Base-by-base conservation (phyloP, 1,139 yeast species). In the Yamadazyma mexicana region DNA sequence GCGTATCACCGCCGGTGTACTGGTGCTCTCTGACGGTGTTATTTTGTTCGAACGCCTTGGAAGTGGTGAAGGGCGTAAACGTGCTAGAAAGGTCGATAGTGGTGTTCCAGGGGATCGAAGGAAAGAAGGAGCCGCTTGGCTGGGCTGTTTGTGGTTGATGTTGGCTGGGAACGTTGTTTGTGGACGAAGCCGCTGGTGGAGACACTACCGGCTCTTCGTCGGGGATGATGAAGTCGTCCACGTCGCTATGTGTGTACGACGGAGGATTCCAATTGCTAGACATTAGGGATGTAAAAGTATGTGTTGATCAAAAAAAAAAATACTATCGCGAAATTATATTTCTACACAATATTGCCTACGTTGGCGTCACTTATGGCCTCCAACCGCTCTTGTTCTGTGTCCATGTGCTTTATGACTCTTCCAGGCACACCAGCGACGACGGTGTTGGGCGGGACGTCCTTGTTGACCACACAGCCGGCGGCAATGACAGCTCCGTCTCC, bases 1-100 rank as follows among this genome's bases (percentile, higher is more conserved):
- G 64, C 1, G 96, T 87, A 55, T 86, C 88, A 30, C 94, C 92
- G 2, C 95, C 95, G 22, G 83, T 65, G 58, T 83, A 87, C 47
- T 87, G 83, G 29, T 87, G 76, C 56, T 84, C 92, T 48, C 77
- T 75, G 22, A 84, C 71, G 40, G 76, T 76, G 48, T 78, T 81
- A 47, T 77, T 76, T 10, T 30, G 33, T 16, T 30, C 33, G 10
- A 30, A 30, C 17, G 33, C 33, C 24, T 30, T 18, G 24, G 33
- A 30, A 10, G 23, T 30, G 5, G 60, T 54, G 46, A 70, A 70
- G 6, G 75, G 73, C 10, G 69, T 55, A 47, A 69, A 69, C 3
- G 33, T 30, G 6, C 67, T 55, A 2, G 73, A 65, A 34, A 72
- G 57, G 45, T 69, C 75, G 5, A 71, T 69, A 39, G 62, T 67